Conservation (phyloP, 2,329 filamentous ascomycete genomes). For the Metarhizium anisopliae region DNA sequence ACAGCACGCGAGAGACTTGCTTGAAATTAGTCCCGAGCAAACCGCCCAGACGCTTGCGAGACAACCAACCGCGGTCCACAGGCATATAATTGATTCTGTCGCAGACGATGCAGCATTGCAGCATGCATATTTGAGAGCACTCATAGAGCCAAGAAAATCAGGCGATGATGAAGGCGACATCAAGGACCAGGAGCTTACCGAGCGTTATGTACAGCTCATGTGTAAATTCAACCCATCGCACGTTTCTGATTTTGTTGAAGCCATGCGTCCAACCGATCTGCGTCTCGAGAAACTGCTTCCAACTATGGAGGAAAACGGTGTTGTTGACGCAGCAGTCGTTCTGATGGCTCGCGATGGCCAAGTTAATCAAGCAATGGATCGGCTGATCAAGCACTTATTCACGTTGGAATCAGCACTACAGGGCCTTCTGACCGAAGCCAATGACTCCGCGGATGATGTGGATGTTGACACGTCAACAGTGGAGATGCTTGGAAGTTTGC, state of each 20-base stretch:
- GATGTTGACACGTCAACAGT: slow-evolving; percentile 55
- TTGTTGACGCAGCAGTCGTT: slow-evolving; percentile 86
- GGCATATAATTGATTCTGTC: slow-evolving; percentile 53
- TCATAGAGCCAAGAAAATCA: slow-evolving; percentile 55
- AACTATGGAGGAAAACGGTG: slow-evolving; percentile 79
- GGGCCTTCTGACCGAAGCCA: slow-evolving; percentile 58
- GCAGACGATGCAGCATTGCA: slow-evolving; percentile 54
- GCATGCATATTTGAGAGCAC: slow-evolving; percentile 64
- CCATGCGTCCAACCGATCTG: slow-evolving; percentile 68
- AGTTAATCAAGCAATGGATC: slow-evolving; percentile 71
- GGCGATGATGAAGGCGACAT: slow-evolving; percentile 22
- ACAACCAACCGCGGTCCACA: slow-evolving; percentile 56
- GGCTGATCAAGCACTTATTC: slow-evolving; percentile 70
- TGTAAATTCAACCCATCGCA: slow-evolving; percentile 75
- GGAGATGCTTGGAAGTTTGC: slow-evolving; percentile 66
- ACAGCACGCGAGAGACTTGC: slow-evolving; percentile 55
- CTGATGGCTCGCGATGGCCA: slow-evolving; percentile 85
- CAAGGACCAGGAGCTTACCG: slow-evolving; percentile 54
- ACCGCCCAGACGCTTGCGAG: slow-evolving; percentile 57
- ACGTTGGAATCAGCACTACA: slow-evolving; percentile 72
- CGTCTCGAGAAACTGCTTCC: slow-evolving; percentile 73
- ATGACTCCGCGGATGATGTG: slow-evolving; percentile 41
- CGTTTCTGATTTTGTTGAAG: slow-evolving; percentile 76
- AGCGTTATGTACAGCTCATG: slow-evolving; percentile 84
- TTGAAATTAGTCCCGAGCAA: slow-evolving; percentile 54